Conservation (phyloP, 495 filamentous ascomycete genomes). For the Daldinia loculata region DNA sequence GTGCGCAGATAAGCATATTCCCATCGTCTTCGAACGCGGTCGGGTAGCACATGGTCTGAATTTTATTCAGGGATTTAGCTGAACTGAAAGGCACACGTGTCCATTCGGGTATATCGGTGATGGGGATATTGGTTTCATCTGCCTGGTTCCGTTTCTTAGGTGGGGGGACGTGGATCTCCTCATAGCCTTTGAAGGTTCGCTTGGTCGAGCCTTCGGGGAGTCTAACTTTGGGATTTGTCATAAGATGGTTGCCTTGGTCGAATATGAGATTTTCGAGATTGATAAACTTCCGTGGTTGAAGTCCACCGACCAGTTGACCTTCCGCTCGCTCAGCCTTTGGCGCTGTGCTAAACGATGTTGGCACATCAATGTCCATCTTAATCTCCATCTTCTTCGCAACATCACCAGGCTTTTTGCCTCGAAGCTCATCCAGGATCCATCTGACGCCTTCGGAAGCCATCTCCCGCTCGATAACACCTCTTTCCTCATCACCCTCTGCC, state of each 20-base stretch:
- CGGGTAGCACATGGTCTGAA: constrained; percentile 92
- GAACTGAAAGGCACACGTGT: constrained; percentile 84
- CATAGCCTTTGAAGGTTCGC: constrained; percentile 94
- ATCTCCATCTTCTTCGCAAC: constrained; percentile 78
- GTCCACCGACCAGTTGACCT: constrained; percentile 77
- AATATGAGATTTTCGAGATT: constrained; percentile 97
- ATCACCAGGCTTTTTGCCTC: constrained; percentile 62
- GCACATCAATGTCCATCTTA: constrained; percentile 94
- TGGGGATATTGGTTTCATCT: constrained; percentile 80
- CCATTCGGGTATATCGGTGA: constrained; percentile 92
- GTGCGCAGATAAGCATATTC: constrained; percentile 97
- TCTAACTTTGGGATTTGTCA: constrained; percentile 96
- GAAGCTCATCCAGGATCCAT: constrained; percentile 85
- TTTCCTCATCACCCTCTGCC: constrained; percentile 82
- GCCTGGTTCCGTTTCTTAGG: constrained; percentile 85
- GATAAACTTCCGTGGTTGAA: constrained; percentile 86
- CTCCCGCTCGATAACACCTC: constrained; percentile 80
- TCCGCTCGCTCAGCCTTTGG: constrained; percentile 60
- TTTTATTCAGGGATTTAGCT: constrained; percentile 82
- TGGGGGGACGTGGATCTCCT: constrained; percentile 95
- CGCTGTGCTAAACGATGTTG: constrained; percentile 62
- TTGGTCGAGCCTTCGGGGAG: constrained; percentile 96
- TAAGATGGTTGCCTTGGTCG: constrained; percentile 97
- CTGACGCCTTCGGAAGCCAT: constrained; percentile 90
- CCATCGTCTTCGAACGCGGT: constrained; percentile 93